These are phyloP conservation scores for Closterium sp. DNA, from an alignment of 139 green algal species.

Conservation along the genomic window DNA sequence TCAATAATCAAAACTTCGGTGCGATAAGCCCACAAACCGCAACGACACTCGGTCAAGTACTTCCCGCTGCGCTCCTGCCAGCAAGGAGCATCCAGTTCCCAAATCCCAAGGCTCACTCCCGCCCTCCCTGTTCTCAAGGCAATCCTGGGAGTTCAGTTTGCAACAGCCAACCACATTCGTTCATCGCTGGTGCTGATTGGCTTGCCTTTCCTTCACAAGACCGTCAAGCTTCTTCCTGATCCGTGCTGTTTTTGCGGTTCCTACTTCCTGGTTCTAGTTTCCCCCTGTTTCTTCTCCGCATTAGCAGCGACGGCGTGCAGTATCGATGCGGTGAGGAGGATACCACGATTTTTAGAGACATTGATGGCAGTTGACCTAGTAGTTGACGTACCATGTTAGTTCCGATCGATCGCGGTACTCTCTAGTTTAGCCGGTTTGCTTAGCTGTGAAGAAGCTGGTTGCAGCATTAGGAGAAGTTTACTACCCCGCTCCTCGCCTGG, in stretches of 20 bases:
- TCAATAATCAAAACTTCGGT: too few species aligned
- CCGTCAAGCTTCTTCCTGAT: background rate
- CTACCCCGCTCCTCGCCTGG: background rate
- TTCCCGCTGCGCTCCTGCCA: background rate
- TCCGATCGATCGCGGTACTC: background rate
- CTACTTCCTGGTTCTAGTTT: background rate
- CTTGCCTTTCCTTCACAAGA: background rate
- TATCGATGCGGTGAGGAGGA: background rate
- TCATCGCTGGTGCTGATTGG: background rate
- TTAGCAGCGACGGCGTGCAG: background rate
- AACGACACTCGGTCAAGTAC: background rate
- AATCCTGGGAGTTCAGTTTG: too few species aligned
- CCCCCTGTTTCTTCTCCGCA: background rate
- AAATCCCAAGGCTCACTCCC: too few species aligned
- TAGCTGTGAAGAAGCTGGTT: background rate
- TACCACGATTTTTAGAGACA: too few species aligned
- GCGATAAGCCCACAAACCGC: too few species aligned
- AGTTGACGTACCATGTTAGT: background rate
- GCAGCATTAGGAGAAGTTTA: background rate
- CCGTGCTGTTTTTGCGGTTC: background rate
- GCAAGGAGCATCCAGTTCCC: background rate
- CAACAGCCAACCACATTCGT: background rate
- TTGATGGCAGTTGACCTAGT: background rate
- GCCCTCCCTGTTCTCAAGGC: too few species aligned
- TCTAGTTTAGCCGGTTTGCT: background rate